Conservation (phyloP, 192 early-diverging fungal species). For the Umbelopsis sp. region DNA sequence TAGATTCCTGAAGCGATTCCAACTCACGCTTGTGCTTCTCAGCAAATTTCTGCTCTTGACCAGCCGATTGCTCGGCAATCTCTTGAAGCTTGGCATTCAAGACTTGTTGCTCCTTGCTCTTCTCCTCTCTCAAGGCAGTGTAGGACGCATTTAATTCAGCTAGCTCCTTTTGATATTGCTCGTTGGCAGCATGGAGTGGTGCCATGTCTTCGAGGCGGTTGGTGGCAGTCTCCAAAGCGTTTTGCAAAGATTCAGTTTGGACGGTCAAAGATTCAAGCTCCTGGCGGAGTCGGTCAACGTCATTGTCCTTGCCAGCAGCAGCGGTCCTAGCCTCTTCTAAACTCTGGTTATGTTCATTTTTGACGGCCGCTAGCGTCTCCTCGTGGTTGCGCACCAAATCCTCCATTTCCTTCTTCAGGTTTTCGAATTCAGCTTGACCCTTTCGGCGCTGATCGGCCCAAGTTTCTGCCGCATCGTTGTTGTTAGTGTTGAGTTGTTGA, state of each 20-base stretch:
- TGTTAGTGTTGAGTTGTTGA: background rate
- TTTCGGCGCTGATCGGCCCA: slow-evolving; percentile 8
- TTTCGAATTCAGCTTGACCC: slow-evolving; percentile 4
- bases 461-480: slow-evolving; percentile 8
- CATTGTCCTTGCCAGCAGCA: background rate
- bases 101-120: background rate
- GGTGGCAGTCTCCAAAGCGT: slow-evolving; percentile 7
- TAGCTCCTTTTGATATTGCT: background rate
- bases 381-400: background rate
- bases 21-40: background rate
- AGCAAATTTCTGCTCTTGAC: background rate
- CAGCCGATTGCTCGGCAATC: slow-evolving; percentile 1
- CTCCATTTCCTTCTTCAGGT: background rate
- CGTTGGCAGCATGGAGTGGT: background rate
- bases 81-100: slow-evolving; percentile 12
- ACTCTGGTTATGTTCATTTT: background rate
- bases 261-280: background rate
- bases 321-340: background rate
- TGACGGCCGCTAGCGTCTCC: background rate
- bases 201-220: slow-evolving; percentile 11
- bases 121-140: background rate
- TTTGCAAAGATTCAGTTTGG: slow-evolving; percentile 11
- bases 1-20: background rate
- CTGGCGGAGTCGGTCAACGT: slow-evolving; percentile 1
- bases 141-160: background rate